phyloP scores from a whole-genome alignment of 2,329 filamentous ascomycete species.

The Fusarium stilboides region DNA sequence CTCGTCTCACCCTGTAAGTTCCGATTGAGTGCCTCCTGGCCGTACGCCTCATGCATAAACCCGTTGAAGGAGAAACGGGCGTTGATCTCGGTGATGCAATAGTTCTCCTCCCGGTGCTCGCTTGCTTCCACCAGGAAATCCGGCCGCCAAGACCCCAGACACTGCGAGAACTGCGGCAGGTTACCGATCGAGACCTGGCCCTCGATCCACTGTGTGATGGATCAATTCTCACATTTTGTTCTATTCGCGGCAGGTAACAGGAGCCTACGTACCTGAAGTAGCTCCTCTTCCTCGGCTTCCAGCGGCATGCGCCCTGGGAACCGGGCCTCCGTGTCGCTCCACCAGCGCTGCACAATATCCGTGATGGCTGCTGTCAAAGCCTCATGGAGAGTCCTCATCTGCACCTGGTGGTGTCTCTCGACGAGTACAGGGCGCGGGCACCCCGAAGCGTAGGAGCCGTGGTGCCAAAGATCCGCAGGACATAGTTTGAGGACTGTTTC shows the following conservation, averaged over 20 bases:
- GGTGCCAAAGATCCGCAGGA: conserved; percentile 50
- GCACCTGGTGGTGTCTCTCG: conserved; percentile 49
- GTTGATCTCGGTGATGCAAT: conserved; percentile 59
- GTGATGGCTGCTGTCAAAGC: conserved; percentile 53
- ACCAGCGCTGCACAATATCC: conserved; percentile 59
- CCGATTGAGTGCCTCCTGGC: conserved; percentile 50
- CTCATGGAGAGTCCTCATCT: conserved; percentile 51
- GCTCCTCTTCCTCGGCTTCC: conserved; percentile 49
- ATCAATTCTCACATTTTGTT: neutral
- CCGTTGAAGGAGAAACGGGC: conserved; percentile 60
- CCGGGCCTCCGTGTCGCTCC: conserved; percentile 51
- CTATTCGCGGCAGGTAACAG: no score
- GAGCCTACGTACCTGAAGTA: conserved; percentile 46
- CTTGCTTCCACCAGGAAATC: conserved; percentile 57
- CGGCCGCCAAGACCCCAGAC: conserved; percentile 57
- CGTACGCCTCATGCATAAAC: conserved; percentile 51
- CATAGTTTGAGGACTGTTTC: conserved; percentile 44
- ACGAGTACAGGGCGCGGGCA: conserved; percentile 56
- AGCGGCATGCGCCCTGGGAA: conserved; percentile 56
- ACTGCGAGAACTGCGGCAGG: conserved; percentile 39
- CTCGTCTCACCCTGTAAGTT: conserved; percentile 6
- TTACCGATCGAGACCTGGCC: conserved; percentile 47
- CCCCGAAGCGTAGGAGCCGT: conserved; percentile 46
- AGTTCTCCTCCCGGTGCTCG: conserved; percentile 42
- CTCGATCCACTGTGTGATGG: conserved; percentile 51